Conservation (phyloP, 805 yeast genomes). For the Candida koratica region DNA sequence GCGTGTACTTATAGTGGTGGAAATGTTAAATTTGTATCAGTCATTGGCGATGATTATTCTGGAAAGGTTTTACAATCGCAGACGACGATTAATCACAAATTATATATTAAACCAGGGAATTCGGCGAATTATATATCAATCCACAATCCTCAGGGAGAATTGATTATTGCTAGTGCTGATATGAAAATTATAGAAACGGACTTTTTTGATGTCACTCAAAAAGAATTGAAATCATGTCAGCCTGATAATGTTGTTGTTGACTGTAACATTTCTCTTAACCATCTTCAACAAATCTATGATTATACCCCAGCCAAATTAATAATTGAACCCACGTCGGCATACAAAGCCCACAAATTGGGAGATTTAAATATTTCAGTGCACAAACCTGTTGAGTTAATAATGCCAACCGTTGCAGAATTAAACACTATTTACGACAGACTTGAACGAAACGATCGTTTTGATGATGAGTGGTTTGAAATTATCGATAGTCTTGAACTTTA, state of each 20-base stretch:
- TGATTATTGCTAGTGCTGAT: conserved; percentile 77
- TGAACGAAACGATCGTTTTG: conserved; percentile 32
- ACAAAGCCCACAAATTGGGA: conserved; percentile 54
- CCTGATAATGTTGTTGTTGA: conserved; percentile 61
- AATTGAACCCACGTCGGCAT: conserved; percentile 74
- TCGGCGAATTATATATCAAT: conserved; percentile 76
- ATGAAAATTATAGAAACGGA: conserved; percentile 63
- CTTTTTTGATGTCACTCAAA: conserved; percentile 38
- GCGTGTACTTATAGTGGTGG: conserved; percentile 45
- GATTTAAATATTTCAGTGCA: conserved; percentile 34
- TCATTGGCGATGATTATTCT: conserved; percentile 56
- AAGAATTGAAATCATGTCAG: conserved; percentile 34
- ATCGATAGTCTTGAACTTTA: conserved; percentile 51
- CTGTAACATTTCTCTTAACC: conserved; percentile 54
- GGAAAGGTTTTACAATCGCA: conserved; percentile 47
- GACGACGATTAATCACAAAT: conserved; percentile 22
- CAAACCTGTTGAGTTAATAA: conserved; percentile 42
- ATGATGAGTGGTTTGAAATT: conserved; percentile 70
- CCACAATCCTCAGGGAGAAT: conserved; percentile 58
- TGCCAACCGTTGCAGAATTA: conserved; percentile 71
- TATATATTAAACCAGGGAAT: conserved; percentile 35
- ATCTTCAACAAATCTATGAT: conserved; percentile 36
- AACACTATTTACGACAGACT: conserved; percentile 51
- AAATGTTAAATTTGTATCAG: conserved; percentile 47
- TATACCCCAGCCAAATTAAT: conserved; percentile 31